A percentile compares a stretch with the other conserved stretches of the same genome.
Conservation (phyloP, 2,329 filamentous ascomycete genomes). For the Cladosporium sphaerospermum region DNA sequence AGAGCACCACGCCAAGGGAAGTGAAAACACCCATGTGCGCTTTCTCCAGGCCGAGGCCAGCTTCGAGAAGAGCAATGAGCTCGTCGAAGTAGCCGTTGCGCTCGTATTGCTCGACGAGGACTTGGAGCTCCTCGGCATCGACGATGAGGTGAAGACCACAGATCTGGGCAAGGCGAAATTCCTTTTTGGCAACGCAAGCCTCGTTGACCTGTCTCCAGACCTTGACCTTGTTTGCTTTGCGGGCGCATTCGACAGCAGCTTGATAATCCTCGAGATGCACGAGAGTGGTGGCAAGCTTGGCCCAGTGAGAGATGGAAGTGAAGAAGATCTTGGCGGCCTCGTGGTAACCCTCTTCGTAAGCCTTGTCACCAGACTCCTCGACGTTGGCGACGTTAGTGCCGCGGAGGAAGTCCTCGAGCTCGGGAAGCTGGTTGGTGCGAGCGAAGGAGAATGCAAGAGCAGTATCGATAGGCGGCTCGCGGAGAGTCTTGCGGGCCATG, state of each 20-base stretch:
- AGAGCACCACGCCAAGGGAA: constrained; percentile 80
- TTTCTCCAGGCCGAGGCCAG: constrained; percentile 81
- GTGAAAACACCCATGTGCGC: constrained; percentile 98
- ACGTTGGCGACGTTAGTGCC: constrained; percentile 91
- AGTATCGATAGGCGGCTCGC: constrained; percentile 90
- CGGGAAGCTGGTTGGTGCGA: constrained; percentile 80
- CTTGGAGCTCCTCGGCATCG: constrained; percentile 89
- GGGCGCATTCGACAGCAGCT: constrained; percentile 91
- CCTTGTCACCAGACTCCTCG: constrained; percentile 96
- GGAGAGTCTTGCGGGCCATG: constrained; percentile 95
- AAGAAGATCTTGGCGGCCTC: constrained; percentile 99
- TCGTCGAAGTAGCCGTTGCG: constrained; percentile 96
- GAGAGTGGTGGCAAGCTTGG: constrained; percentile 92
- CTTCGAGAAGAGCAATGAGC: constrained; percentile 88
- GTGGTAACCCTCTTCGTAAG: constrained; percentile 87
- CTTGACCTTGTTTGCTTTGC: constrained; percentile 98
- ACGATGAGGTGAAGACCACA: constrained; percentile 97
- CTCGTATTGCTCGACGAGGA: constrained; percentile 95
- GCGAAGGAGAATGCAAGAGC: constrained; percentile 90
- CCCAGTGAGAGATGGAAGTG: constrained; percentile 98
- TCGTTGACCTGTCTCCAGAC: constrained; percentile 99
- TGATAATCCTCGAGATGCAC: constrained; percentile 98
- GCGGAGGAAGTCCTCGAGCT: constrained; percentile 93
- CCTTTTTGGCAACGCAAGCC: constrained; percentile 94
- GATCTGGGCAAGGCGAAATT: constrained; percentile 97